These are phyloP conservation scores for Trichoderma breve DNA, from an alignment of 2,329 filamentous ascomycete genomes.

Conservation along the genomic window DNA sequence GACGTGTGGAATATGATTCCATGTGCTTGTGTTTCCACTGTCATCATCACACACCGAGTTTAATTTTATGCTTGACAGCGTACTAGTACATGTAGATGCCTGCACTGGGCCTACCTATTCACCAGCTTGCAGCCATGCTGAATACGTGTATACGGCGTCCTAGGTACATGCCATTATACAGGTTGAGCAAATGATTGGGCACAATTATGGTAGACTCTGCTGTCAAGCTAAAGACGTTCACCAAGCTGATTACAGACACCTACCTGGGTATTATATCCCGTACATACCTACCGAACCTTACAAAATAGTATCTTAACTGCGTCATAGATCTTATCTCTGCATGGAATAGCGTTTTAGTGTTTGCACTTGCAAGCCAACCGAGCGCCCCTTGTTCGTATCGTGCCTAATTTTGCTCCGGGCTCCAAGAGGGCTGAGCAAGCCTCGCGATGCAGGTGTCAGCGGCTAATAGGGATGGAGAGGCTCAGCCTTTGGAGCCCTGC, in stretches of 20 bases:
- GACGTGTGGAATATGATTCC: background rate
- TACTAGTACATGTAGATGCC: background rate
- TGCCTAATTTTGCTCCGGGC: background rate
- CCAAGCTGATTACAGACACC: background rate
- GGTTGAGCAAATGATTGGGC: background rate
- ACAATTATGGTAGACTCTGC: background rate
- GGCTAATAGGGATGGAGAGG: background rate
- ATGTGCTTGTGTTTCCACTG: background rate
- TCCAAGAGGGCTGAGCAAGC: slow-evolving; percentile 2
- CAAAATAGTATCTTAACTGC: background rate
- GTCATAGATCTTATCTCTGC: background rate
- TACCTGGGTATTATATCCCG: background rate
- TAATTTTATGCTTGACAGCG: background rate
- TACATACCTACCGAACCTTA: background rate
- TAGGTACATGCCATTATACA: background rate
- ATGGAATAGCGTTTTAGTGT: background rate
- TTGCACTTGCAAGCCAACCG: background rate
- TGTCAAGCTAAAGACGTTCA: background rate
- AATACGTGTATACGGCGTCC: background rate
- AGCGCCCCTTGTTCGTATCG: background rate
- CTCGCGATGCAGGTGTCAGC: slow-evolving; percentile 1
- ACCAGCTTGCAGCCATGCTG: background rate
- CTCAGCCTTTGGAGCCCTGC: slow-evolving; percentile 4
- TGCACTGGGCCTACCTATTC: background rate
- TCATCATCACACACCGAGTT: background rate